Evolutionary conservation across 345 rosid species (phyloP), one percentile per base, ranked within the genome.

Genomic region (Clausena lansium): DNA sequence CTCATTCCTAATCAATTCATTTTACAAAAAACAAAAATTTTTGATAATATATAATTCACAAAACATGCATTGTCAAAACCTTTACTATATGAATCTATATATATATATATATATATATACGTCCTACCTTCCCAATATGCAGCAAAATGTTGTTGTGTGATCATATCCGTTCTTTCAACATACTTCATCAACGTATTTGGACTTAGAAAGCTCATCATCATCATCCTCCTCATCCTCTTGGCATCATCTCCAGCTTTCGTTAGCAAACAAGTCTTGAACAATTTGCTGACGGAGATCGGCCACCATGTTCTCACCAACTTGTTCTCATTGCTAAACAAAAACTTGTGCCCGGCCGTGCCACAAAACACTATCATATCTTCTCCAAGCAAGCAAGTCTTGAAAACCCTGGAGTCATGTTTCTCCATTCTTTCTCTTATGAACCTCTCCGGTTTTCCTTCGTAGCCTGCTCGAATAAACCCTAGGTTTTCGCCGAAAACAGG

Each of bases 321-420:
- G 76, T 71, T 78, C 65, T 71, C 76, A 20, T 78, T 71, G 71
- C 71, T 71, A 41, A 78, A 62, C 71, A 62, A 52, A 24, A 63
- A 35, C 71, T 71, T 78, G 64, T 71, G 50, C 38, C 71, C 81
- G 4, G 64, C 58, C 3, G 63, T 32, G n/a, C 76, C 76, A 36
- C 76, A 63, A 9, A 78, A 52, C 71, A 71, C 70, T 24, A 64
- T 30, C 27, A 35, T 14, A 1, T n/a, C 2, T 9, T 78, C 71
- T 36, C 76, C 76, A 1, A 78, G 55, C 4, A 78, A 20, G 41
- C 64, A 71, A 10, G 76, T 71, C 52, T 63, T 71, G 70, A 45
- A 45, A 45, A 45, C 50, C 50, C 50, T 45, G 2, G 50, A 45
- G 5, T 50, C 64, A 4, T 71, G 4, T 71, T 78, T 78, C 11